Percentiles rank a stretch among this genome's conserved stretches.
phyloP scores from a whole-genome alignment of 2,329 filamentous ascomycete genomes.

The Fusarium algeriense region DNA sequence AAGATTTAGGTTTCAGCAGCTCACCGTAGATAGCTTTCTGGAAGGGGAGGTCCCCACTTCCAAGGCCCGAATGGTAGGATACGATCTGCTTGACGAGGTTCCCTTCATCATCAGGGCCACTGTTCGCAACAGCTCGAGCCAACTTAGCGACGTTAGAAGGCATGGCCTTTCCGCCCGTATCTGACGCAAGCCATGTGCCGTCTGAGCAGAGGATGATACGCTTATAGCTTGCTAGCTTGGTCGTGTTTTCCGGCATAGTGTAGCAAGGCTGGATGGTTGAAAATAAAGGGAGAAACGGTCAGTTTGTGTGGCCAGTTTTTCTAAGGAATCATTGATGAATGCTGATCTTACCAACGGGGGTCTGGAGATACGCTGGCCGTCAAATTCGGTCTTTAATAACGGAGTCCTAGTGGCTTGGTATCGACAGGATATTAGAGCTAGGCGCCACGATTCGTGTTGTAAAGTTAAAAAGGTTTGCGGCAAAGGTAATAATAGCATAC shows the following conservation, averaged over 20 bases:
- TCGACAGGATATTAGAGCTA: neutral
- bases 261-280: neutral
- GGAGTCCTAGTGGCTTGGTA: neutral
- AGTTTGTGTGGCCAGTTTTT: neutral
- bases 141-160: neutral
- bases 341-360: neutral
- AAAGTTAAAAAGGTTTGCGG: neutral
- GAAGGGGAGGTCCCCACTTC: neutral
- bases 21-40: neutral
- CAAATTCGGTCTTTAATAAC: neutral
- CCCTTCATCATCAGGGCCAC: neutral
- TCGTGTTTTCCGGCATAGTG: neutral
- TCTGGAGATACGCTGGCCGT: neutral
- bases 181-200: neutral
- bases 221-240: neutral
- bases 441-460: neutral
- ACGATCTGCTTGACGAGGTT: neutral
- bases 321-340: neutral
- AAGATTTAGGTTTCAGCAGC: neutral
- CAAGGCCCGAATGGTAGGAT: neutral
- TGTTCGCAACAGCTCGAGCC: neutral
- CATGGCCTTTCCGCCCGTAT: neutral
- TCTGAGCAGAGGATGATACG: neutral
- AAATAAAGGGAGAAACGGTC: neutral
- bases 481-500: neutral